Evolutionary conservation across 352 stramenopile genomes (phyloP).

Genomic region (Aphanomyces invadans): DNA sequence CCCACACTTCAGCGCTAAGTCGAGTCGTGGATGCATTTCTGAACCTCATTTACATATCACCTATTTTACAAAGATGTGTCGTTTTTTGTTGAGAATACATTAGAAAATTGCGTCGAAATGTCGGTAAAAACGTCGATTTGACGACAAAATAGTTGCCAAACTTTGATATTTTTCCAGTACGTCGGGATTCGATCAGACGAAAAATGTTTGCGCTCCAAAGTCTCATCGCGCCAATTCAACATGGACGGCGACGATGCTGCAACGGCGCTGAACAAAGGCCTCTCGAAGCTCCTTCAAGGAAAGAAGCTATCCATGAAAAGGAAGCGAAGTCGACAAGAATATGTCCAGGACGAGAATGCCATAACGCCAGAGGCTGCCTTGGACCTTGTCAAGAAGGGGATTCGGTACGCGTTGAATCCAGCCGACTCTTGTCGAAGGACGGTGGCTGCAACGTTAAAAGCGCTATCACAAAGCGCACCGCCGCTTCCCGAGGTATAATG

Average conservation of each 20-base stretch:
- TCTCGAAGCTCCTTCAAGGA: not conserved
- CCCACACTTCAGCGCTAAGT: conserved; percentile 7
- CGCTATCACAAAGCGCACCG: not conserved
- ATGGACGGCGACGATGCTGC: conserved; percentile 5
- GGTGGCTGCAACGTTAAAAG: not conserved
- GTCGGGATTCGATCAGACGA: no score
- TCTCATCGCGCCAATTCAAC: no score
- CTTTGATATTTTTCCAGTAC: no score
- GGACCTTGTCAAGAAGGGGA: not conserved
- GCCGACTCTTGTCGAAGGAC: not conserved
- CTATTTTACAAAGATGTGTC: no score
- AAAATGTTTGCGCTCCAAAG: no score
- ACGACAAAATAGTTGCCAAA: no score
- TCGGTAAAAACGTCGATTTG: no score
- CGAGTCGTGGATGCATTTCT: no score
- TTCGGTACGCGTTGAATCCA: conserved; percentile 1
- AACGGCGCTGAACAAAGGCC: not conserved
- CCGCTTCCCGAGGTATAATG: not conserved
- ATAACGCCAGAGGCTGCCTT: not conserved
- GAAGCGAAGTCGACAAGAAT: not conserved
- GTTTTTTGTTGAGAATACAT: no score
- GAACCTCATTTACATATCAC: no score
- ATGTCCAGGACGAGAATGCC: not conserved
- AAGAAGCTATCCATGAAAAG: not conserved
- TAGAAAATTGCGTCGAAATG: no score